Base-by-base conservation (phyloP, 768 basidiomycete genomes). In the Suillus luteus region DNA sequence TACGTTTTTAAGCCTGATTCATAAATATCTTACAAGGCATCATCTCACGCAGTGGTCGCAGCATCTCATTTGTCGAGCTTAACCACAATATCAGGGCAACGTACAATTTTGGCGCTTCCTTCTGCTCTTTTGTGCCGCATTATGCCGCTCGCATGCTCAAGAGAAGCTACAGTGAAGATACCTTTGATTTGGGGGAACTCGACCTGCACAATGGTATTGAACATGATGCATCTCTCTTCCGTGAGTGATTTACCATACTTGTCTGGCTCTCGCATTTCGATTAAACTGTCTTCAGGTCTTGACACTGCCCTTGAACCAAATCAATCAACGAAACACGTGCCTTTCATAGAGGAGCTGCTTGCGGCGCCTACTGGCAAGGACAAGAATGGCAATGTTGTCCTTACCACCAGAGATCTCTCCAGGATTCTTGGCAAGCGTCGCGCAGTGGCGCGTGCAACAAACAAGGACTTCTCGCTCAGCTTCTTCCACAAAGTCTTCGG, bases 91-190 rank as follows among this genome's bases (percentile, higher is more conserved):
- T 90, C 65, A 81, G 82, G 0, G 48, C 78, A 37, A 85, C 88
- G 1, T 93, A 82, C 79, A 93, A 93, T 75, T 91, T 92, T 66
- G 78, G 84, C 1, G 77, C 88, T 0, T 81, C 85, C 2, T 91
- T 93, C 76, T 86, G 85, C 67, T 82, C 77, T 67, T 91, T 85
- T 69, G 87, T 89, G 0, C 85, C 89, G 7, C 83, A 84, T 61
- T 84, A 76, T 70, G 81, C 83, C 0, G 89, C 92, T 3, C 71
- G 78, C 8, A 77, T 87, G 76, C 73, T 93, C 62, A 77, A 81
- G 8, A 86, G 82, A 65, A 78, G 75, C 24, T 92, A 90, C 67
- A 65, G 68, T 61, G 81, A 64, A 7, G 91, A 86, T 62, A 84
- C 77, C 8, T 84, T 91, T 66, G 84, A 92, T 69, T 77, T 93